These are phyloP conservation scores for Colletotrichum spaethianum DNA, from an alignment of 2,329 filamentous ascomycete genomes.

Conservation along the genomic window DNA sequence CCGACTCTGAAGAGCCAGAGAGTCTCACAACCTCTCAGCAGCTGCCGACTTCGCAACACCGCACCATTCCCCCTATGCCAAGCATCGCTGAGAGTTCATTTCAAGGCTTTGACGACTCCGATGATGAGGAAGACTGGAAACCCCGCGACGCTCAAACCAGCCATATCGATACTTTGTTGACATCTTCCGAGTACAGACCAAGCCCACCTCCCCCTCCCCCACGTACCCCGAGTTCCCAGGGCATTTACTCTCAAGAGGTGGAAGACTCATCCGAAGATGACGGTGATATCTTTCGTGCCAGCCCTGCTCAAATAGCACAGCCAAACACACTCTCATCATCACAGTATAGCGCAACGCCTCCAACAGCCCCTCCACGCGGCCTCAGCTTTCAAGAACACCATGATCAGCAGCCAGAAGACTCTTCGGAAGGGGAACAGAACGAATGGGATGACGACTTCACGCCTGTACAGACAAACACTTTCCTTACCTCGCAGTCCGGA, in stretches of 20 bases:
- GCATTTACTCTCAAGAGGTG: not conserved
- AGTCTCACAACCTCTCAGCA: slow-evolving; percentile 32
- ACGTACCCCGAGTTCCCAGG: not conserved
- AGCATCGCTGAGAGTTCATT: slow-evolving; percentile 32
- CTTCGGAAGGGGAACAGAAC: slow-evolving; percentile 22
- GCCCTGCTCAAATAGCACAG: not conserved
- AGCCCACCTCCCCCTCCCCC: slow-evolving; percentile 6
- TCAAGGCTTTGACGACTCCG: slow-evolving; percentile 11
- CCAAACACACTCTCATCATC: slow-evolving; percentile 4
- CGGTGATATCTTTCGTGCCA: not conserved
- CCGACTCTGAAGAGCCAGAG: slow-evolving; percentile 33
- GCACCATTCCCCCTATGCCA: slow-evolving; percentile 10
- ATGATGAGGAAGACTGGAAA: slow-evolving; percentile 2
- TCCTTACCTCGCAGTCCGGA: not conserved
- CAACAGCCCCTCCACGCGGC: not conserved
- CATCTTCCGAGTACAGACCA: slow-evolving; percentile 23
- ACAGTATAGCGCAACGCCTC: slow-evolving; percentile 3
- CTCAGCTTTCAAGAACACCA: slow-evolving; percentile 19
- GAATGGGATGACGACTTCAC: slow-evolving; percentile 21
- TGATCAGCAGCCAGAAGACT: slow-evolving; percentile 16
- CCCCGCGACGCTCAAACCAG: not conserved
- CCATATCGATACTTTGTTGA: slow-evolving; percentile 14
- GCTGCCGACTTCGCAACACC: slow-evolving; percentile 5
- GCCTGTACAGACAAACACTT: not conserved
- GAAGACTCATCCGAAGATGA: slow-evolving; percentile 25